A percentile compares a stretch with the other conserved stretches of the same genome.
These are phyloP conservation scores for Cocos nucifera DNA, from an alignment of 176 grass and related monocot species.

Conservation along the genomic window DNA sequence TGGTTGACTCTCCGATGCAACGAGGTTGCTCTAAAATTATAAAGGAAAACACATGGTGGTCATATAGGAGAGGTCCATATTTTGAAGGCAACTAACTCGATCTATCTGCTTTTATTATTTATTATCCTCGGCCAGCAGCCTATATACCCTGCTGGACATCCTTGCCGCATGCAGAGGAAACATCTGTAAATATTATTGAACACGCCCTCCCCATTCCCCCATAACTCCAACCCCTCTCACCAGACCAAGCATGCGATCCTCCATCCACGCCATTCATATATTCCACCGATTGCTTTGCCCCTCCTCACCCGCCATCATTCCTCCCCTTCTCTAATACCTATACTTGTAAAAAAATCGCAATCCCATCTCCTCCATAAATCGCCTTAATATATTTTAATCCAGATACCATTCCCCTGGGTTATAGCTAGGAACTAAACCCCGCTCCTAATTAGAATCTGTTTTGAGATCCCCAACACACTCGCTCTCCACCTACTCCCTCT, in stretches of 20 bases:
- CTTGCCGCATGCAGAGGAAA: constrained; percentile 23
- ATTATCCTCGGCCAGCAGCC: not conserved
- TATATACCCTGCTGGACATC: not conserved
- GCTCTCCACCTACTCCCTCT: not conserved
- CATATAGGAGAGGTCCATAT: not conserved
- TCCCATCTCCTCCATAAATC: constrained; percentile 1
- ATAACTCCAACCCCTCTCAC: constrained; percentile 10
- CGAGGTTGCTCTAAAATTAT: not conserved
- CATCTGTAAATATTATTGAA: constrained; percentile 9
- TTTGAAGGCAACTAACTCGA: too few relatives aligned
- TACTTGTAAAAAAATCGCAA: not conserved
- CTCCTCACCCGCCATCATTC: not conserved
- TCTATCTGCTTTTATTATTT: too few relatives aligned
- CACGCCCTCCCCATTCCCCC: constrained; percentile 24
- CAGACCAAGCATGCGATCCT: constrained; percentile 30
- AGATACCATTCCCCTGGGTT: not conserved
- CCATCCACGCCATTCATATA: constrained; percentile 16
- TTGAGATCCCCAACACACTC: constrained; percentile 1
- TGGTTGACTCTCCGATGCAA: too few relatives aligned
- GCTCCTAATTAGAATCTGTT: not conserved
- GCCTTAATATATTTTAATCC: too few relatives aligned
- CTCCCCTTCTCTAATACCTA: not conserved
- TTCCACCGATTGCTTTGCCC: not conserved
- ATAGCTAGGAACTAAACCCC: not conserved
- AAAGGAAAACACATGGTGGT: not conserved